Base-by-base conservation (phyloP, 495 filamentous ascomycete species). In the Hyaloscypha finlandica region DNA sequence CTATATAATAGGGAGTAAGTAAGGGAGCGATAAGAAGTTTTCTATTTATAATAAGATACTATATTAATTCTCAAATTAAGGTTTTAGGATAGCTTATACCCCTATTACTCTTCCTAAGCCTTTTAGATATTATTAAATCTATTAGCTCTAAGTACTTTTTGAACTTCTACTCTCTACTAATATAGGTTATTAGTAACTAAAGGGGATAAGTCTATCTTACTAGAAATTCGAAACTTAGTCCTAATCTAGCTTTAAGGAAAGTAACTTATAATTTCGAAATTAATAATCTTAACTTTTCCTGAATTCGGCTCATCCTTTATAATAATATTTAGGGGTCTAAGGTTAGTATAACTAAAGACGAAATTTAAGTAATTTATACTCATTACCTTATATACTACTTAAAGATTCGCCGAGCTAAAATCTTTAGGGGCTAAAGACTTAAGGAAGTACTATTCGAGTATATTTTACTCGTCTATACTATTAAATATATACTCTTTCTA, bases 1-100 rank as follows among this genome's bases (percentile, higher is more conserved):
- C n/a, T n/a, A n/a, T n/a, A n/a, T n/a, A n/a, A n/a, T n/a, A n/a
- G n/a, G n/a, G n/a, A n/a, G n/a, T n/a, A n/a, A n/a, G n/a, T n/a
- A n/a, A n/a, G n/a, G n/a, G n/a, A n/a, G n/a, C n/a, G n/a, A n/a
- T n/a, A n/a, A n/a, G n/a, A n/a, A n/a, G n/a, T n/a, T n/a, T n/a
- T n/a, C n/a, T n/a, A n/a, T n/a, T n/a, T n/a, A n/a, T n/a, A n/a
- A n/a, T n/a, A n/a, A n/a, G n/a, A n/a, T n/a, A n/a, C n/a, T n/a
- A n/a, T n/a, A n/a, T n/a, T n/a, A n/a, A n/a, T n/a, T n/a, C n/a
- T n/a, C n/a, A n/a, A n/a, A n/a, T n/a, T n/a, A n/a, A n/a, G 95
- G 91, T 57, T 98, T 95, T 56, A 25, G 22, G 53, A 56, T 16
- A 25, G 22, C 20, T 56, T 8, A 19, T 48, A 48, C 42, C 42